A percentile compares a stretch with the other conserved stretches of the same genome.
phyloP scores from a whole-genome alignment of 1,284 basidiomycete species.

The Cutaneotrichosporon arboriforme region DNA sequence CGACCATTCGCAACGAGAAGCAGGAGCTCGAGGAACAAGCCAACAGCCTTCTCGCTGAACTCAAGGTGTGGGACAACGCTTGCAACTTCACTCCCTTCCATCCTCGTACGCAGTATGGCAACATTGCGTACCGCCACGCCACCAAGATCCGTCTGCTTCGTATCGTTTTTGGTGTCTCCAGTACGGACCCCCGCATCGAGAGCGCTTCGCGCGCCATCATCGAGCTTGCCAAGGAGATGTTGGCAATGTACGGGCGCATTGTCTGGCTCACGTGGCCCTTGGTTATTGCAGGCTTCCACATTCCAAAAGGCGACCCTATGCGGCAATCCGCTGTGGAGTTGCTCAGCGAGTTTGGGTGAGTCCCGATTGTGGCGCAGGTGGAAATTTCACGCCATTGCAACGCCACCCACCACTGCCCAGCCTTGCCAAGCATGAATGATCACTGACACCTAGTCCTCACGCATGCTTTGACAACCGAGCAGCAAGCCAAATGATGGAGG shows the following conservation, averaged over 20 bases:
- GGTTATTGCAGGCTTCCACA: conserved; percentile 40
- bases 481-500: conserved; percentile 26
- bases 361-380: background rate
- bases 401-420: background rate
- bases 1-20: conserved; percentile 12
- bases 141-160: conserved; percentile 35
- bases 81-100: conserved; percentile 39
- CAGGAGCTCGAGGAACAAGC: conserved; percentile 27
- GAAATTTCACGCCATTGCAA: too few species aligned
- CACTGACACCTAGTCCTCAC: conserved; percentile 25
- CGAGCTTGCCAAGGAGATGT: conserved; percentile 38
- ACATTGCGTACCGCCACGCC: conserved; percentile 40
- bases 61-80: conserved; percentile 39
- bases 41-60: conserved; percentile 33
- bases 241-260: conserved; percentile 37
- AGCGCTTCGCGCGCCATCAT: conserved; percentile 33
- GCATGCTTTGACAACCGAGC: conserved; percentile 42
- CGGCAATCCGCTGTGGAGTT: conserved; percentile 33
- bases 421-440: background rate
- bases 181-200: conserved; percentile 35
- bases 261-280: conserved; percentile 45
- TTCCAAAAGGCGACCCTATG: conserved; percentile 31
- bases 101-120: conserved; percentile 40
- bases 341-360: conserved; percentile 40
- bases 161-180: conserved; percentile 34